Evolutionary conservation across 495 filamentous ascomycete genomes (phyloP).

Genomic region (Choiromyces venosus): DNA sequence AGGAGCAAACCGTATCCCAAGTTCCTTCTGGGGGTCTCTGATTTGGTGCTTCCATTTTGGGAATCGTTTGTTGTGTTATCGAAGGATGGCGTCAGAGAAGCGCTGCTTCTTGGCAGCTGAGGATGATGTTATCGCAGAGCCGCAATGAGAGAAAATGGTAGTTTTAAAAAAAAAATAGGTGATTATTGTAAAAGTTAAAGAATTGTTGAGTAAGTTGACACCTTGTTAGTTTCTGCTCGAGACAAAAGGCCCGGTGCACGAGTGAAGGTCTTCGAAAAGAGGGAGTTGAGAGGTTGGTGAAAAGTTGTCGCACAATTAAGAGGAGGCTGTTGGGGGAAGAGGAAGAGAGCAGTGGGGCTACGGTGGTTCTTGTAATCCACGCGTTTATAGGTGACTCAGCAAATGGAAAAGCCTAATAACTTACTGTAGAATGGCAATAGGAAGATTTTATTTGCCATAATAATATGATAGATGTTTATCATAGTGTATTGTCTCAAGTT

Average conservation of each 20-base stretch:
- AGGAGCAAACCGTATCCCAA: constrained; percentile 1
- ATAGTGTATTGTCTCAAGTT: not conserved
- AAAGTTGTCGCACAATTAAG: not conserved
- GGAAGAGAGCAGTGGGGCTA: not conserved
- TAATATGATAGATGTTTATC: not conserved
- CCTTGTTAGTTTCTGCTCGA: not conserved
- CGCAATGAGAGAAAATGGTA: not conserved
- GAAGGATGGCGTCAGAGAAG: not conserved
- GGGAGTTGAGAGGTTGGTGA: not conserved
- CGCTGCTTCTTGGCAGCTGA: not conserved
- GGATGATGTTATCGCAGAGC: not conserved
- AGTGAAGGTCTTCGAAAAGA: not conserved
- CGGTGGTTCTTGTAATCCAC: not conserved
- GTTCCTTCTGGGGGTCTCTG: not conserved
- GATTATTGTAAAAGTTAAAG: not conserved
- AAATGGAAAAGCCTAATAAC: not conserved
- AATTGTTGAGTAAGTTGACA: not conserved
- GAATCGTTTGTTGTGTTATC: not conserved
- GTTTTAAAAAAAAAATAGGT: not conserved
- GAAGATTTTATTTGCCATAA: too few relatives aligned
- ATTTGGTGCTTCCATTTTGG: not conserved
- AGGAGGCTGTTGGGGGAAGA: not conserved
- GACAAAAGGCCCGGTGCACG: not conserved
- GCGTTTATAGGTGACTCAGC: not conserved
- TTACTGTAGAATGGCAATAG: too few relatives aligned